These are phyloP conservation scores for Fusarium incarnatum DNA, from an alignment of 2,329 filamentous ascomycete genomes.

Conservation along the genomic window DNA sequence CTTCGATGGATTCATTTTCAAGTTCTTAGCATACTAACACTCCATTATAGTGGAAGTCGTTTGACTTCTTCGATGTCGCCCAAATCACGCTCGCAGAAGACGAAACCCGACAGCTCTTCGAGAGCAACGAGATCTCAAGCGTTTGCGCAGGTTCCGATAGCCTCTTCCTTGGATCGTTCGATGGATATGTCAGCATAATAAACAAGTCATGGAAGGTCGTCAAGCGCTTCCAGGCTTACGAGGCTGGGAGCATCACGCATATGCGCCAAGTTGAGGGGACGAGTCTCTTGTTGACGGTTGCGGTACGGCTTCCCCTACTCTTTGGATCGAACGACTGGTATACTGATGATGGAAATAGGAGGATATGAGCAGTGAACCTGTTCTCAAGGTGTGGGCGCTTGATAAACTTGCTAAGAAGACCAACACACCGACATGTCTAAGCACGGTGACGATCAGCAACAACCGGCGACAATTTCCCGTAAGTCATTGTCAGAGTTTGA, in stretches of 20 bases:
- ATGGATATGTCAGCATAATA: slow-evolving; percentile 89
- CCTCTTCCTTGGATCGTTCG: slow-evolving; percentile 86
- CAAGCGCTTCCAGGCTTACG: slow-evolving; percentile 88
- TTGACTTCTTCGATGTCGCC: slow-evolving; percentile 98
- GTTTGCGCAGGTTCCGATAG: slow-evolving; percentile 89
- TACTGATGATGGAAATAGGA: slow-evolving; percentile 63
- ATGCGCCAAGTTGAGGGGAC: slow-evolving; percentile 93
- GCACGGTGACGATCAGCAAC: slow-evolving; percentile 87
- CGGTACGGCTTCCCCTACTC: slow-evolving; percentile 54
- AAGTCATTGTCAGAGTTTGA: slow-evolving; percentile 41
- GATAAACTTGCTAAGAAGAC: slow-evolving; percentile 96
- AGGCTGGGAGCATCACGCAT: slow-evolving; percentile 83
- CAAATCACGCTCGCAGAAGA: slow-evolving; percentile 83
- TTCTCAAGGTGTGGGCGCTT: slow-evolving; percentile 96
- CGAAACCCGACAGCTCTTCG: slow-evolving; percentile 81
- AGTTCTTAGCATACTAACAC: slow-evolving; percentile 12
- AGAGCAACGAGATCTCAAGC: slow-evolving; percentile 84
- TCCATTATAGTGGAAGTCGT: slow-evolving; percentile 87
- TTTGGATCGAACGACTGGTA: no score
- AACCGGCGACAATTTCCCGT: slow-evolving; percentile 93
- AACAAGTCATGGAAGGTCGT: slow-evolving; percentile 88
- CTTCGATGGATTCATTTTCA: fast-evolving
- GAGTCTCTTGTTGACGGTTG: slow-evolving; percentile 84
- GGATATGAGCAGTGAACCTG: slow-evolving; percentile 86
- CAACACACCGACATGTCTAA: slow-evolving; percentile 86